Evolutionary conservation across 441 rosid species (phyloP), one percentile per base, ranked within the genome.

Genomic region (Syzygium malaccense): DNA sequence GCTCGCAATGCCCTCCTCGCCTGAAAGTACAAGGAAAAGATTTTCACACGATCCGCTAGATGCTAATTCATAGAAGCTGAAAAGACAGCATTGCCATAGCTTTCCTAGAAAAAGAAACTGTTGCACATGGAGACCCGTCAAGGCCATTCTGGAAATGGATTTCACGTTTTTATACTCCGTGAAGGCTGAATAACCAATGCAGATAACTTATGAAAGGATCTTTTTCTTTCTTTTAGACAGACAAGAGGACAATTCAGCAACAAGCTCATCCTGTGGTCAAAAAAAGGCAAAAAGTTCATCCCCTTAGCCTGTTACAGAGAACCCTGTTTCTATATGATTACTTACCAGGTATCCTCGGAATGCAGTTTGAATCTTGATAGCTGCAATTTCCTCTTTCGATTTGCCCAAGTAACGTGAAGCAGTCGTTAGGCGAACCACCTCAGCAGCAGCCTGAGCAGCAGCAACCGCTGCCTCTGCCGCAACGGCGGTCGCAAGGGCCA

Each of bases 391-490:
- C 92, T 96, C 98, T 91, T 93, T 93, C 19, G 99, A 93, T 90
- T 94, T 97, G 32, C 95, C 98, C 8, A 90, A 86, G 92, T 90
- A 92, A 56, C 89, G 94, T 18, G 95, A 84, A 20, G 62, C 66
- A 2, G 92, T 51, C 62, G 98, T 93, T 89, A 98, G 98, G 86
- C 97, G 94, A 85, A 94, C 98, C 88, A 95, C 98, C 91, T 97
- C 99, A 78, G 96, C 99, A 45, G 99, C 98, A 85, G 98, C 99
- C 87, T 96, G 97, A 87, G 99, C 98, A 71, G 99, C 98, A 14
- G 96, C 98, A 89, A 96, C 96, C 30, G 98, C 98, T 3, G 97
- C 98, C 86, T 96, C 96, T 54, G 98, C 99, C 23, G 96, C 99
- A 62, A 88, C 94, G n/a, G 97, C 97, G 8, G 98, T 94, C 87